Evolutionary conservation across 306 rosid genomes (phyloP).

Genomic region (Cicer cuneatum): DNA sequence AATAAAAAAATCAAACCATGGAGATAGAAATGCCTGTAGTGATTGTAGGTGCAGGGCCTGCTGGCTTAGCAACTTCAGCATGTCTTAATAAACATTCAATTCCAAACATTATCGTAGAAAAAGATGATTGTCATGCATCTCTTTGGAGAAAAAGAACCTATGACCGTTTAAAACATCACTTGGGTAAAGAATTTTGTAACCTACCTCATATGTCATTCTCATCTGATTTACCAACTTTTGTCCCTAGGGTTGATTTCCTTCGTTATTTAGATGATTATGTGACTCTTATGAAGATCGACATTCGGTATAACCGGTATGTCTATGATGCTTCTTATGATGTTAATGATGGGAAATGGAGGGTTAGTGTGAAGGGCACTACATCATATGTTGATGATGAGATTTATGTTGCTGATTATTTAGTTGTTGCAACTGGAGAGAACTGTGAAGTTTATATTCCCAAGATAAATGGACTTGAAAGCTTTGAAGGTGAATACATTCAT

Average conservation of each 20-base stretch:
- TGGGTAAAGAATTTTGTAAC: slow-evolving; percentile 59
- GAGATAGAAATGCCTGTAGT: slow-evolving; percentile 56
- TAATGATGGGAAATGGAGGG: slow-evolving; percentile 46
- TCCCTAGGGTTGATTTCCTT: slow-evolving; percentile 53
- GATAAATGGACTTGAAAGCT: slow-evolving; percentile 49
- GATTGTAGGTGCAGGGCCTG: slow-evolving; percentile 71
- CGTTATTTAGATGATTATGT: slow-evolving; percentile 62
- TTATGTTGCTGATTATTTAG: slow-evolving; percentile 52
- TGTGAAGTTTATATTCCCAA: slow-evolving; percentile 52
- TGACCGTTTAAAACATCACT: slow-evolving; percentile 71
- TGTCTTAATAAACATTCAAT: slow-evolving; percentile 60
- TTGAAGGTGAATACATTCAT: slow-evolving; percentile 59
- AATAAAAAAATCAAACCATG: slow-evolving; percentile 27
- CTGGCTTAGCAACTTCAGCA: slow-evolving; percentile 66
- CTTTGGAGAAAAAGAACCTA: slow-evolving; percentile 71
- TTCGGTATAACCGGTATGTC: slow-evolving; percentile 43
- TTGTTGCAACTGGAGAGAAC: slow-evolving; percentile 72
- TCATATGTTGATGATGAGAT: slow-evolving; percentile 31
- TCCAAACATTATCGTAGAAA: slow-evolving; percentile 57
- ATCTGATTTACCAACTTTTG: slow-evolving; percentile 43
- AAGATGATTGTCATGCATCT: slow-evolving; percentile 62
- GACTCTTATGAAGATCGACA: slow-evolving; percentile 32
- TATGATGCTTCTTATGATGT: slow-evolving; percentile 39
- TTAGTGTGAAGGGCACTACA: slow-evolving; percentile 30
- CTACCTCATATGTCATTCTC: slow-evolving; percentile 68